Evolutionary conservation across 345 rosid species (phyloP).

Genomic region (Nephelium lappaceum): DNA sequence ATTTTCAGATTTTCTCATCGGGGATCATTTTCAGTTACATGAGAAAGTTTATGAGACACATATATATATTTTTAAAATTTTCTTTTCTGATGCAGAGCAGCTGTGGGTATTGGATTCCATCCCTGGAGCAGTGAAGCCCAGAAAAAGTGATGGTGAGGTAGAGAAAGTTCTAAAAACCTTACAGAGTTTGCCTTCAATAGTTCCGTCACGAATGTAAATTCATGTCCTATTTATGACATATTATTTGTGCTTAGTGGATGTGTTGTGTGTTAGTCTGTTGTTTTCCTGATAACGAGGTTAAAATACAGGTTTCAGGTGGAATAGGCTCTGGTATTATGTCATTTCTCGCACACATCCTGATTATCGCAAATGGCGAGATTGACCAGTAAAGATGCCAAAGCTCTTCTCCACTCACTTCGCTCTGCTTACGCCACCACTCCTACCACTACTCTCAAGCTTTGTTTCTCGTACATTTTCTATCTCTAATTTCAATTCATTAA

Average conservation of each 20-base stretch:
- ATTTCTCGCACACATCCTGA: not conserved
- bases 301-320: too few species aligned
- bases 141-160: too few species aligned
- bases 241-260: too few species aligned
- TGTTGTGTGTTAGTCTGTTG: too few species aligned
- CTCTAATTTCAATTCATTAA: not conserved
- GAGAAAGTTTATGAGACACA: not conserved
- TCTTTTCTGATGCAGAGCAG: slow-evolving; percentile 83
- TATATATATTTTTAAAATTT: not conserved
- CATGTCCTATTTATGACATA: too few species aligned
- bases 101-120: slow-evolving; percentile 93
- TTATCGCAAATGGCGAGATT: slow-evolving; percentile 57
- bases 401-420: slow-evolving; percentile 69
- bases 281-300: too few species aligned
- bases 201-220: too few species aligned
- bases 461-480: not conserved
- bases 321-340: too few species aligned
- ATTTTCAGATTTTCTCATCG: too few species aligned
- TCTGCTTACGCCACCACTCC: slow-evolving; percentile 82
- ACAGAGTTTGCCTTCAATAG: too few species aligned
- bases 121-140: slow-evolving; percentile 75
- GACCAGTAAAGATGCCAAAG: slow-evolving; percentile 65
- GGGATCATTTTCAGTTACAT: too few species aligned
- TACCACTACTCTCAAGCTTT: slow-evolving; percentile 64
- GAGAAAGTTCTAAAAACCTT: slow-evolving; percentile 62